These are phyloP conservation scores for Phoenix dactylifera DNA, from an alignment of 176 grass and related monocot species.

Conservation along the genomic window DNA sequence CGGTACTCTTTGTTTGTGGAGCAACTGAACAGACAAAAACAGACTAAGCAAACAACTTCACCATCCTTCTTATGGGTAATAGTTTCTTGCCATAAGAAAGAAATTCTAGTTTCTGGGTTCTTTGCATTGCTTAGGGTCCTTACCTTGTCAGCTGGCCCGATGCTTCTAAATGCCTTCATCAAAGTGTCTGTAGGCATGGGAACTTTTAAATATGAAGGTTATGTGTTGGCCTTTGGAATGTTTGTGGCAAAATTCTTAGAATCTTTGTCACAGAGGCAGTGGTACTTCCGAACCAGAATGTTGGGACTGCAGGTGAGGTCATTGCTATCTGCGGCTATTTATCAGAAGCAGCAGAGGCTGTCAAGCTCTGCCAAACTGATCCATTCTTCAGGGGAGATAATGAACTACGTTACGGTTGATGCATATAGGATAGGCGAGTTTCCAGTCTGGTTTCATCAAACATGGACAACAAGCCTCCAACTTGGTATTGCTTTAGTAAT, in stretches of 20 bases:
- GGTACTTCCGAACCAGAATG: conserved; percentile 5
- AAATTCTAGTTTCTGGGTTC: conserved; percentile 52
- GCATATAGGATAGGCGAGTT: conserved; percentile 3
- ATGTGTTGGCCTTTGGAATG: conserved; percentile 38
- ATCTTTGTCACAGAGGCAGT: conserved; percentile 14
- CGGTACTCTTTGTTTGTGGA: conserved; percentile 51
- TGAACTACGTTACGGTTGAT: conserved; percentile 17
- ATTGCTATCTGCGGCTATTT: conserved; percentile 4
- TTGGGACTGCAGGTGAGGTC: conserved; percentile 11
- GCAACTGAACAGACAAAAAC: conserved; percentile 35
- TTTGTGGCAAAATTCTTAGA: conserved; percentile 16
- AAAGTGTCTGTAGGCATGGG: conserved; percentile 56
- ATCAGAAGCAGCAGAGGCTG: conserved; percentile 9
- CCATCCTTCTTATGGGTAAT: conserved; percentile 60
- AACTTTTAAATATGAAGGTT: conserved; percentile 62
- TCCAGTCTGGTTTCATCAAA: conserved; percentile 1
- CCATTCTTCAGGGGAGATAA: conserved; percentile 18
- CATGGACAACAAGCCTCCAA: conserved; percentile 5
- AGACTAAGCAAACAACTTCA: conserved; percentile 16
- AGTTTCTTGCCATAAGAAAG: conserved; percentile 65
- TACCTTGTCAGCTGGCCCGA: conserved; percentile 51
- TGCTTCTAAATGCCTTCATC: conserved; percentile 81
- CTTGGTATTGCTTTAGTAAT: conserved; percentile 10
- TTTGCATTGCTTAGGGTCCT: conserved; percentile 85
- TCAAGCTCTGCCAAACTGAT: conserved; percentile 9